These are phyloP conservation scores for Orbilia blumenaviensis DNA, from an alignment of 2,329 filamentous ascomycete species.

Conservation along the genomic window DNA sequence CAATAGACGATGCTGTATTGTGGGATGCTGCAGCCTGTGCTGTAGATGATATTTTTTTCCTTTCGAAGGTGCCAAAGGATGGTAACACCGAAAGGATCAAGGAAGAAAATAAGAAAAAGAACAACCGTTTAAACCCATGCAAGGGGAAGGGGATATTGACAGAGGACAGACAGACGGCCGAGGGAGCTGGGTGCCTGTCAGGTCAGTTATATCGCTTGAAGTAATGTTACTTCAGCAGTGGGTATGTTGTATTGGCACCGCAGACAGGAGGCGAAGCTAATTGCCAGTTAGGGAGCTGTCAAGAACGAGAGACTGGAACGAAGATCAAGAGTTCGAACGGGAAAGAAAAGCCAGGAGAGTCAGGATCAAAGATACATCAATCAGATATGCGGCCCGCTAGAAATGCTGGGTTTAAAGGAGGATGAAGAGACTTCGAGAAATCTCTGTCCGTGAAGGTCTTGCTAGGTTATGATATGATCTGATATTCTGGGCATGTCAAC, in stretches of 20 bases:
- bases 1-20: neutral
- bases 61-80: too few species aligned
- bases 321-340: neutral
- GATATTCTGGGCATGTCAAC: neutral
- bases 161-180: too few species aligned
- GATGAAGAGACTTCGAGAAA: neutral
- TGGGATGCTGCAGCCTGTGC: too few species aligned
- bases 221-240: constrained; percentile 15
- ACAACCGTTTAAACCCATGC: neutral
- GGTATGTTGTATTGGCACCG: constrained; percentile 6
- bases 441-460: neutral
- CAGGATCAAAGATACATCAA: neutral
- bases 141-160: neutral
- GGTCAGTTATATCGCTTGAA: neutral
- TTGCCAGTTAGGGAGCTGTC: neutral
- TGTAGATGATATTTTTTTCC: neutral
- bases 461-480: neutral
- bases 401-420: neutral
- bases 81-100: too few species aligned
- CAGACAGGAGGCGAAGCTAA: neutral
- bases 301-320: neutral
- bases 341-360: neutral
- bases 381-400: neutral
- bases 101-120: neutral
- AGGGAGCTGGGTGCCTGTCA: neutral